Evolutionary conservation across 805 yeast genomes (phyloP).

Genomic region (Torulaspora gathmanii): DNA sequence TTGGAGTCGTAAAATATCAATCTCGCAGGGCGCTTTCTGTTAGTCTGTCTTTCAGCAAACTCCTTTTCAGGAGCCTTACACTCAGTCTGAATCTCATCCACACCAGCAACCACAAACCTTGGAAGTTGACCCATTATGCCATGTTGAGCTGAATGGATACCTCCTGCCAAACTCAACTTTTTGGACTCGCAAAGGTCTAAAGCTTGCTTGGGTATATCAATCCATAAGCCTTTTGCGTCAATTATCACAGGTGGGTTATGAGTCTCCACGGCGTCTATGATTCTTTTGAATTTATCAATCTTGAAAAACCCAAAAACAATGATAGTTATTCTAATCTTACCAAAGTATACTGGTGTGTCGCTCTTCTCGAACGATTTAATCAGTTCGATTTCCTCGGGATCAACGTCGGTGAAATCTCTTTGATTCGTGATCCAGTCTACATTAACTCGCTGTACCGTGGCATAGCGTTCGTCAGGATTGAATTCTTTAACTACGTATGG

Average conservation of each 20-base stretch:
- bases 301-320: conserved; percentile 92
- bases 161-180: conserved; percentile 70
- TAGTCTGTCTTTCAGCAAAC: conserved; percentile 69
- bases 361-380: conserved; percentile 51
- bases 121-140: conserved; percentile 79
- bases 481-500: conserved; percentile 84
- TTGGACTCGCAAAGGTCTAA: conserved; percentile 55
- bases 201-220: conserved; percentile 71
- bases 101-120: conserved; percentile 61
- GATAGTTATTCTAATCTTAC: conserved; percentile 65
- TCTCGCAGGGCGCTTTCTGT: conserved; percentile 79
- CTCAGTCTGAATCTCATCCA: conserved; percentile 81
- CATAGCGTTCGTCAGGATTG: conserved; percentile 70
- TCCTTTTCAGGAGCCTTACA: conserved; percentile 98
- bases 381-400: conserved; percentile 68
- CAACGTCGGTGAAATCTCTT: conserved; percentile 89
- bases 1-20: conserved; percentile 77
- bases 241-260: conserved; percentile 75
- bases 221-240: conserved; percentile 82
- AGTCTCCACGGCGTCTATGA: conserved; percentile 92
- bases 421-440: conserved; percentile 94
- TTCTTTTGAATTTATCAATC: conserved; percentile 65
- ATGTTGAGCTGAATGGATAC: conserved; percentile 96
- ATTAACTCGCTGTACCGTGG: conserved; percentile 79
- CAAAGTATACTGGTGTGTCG: conserved; percentile 65